Evolutionary conservation across 768 basidiomycete genomes (phyloP).

Genomic region (Boletus speciosus): DNA sequence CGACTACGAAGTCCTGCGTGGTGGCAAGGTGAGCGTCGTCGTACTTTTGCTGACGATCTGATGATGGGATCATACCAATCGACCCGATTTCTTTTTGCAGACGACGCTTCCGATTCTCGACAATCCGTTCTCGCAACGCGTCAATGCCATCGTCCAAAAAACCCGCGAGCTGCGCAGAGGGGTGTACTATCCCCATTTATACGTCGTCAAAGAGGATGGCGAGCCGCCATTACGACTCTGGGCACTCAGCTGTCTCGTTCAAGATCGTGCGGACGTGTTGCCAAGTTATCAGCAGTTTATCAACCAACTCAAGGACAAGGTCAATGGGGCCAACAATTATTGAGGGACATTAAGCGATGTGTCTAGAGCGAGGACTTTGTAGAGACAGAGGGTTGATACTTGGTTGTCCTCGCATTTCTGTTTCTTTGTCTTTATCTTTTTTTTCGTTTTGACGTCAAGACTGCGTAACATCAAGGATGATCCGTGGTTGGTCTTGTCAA

Average conservation of each 20-base stretch:
- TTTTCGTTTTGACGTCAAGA: background rate
- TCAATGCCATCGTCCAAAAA: conserved; percentile 93
- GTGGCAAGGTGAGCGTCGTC: conserved; percentile 71
- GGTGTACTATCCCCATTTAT: conserved; percentile 89
- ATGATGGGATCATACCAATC: background rate
- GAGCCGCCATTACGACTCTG: conserved; percentile 92
- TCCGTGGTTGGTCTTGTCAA: conserved; percentile 7
- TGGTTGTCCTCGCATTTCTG: background rate
- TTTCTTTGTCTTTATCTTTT: background rate
- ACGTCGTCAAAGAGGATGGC: conserved; percentile 97
- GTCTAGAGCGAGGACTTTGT: background rate
- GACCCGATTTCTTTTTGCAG: conserved; percentile 36
- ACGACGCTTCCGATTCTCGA: conserved; percentile 86
- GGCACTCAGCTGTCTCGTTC: conserved; percentile 92
- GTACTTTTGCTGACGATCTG: background rate
- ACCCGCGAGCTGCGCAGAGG: conserved; percentile 91
- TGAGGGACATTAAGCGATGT: conserved; percentile 4
- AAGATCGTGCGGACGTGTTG: conserved; percentile 91
- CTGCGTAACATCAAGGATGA: background rate
- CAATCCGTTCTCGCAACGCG: conserved; percentile 92
- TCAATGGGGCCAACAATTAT: conserved; percentile 34
- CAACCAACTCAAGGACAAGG: conserved; percentile 84
- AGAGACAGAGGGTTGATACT: background rate
- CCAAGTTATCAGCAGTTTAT: conserved; percentile 97
- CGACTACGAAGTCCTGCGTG: conserved; percentile 82